These are phyloP conservation scores for Pyrenophora teres DNA, from an alignment of 2,329 filamentous ascomycete species.

Conservation along the genomic window DNA sequence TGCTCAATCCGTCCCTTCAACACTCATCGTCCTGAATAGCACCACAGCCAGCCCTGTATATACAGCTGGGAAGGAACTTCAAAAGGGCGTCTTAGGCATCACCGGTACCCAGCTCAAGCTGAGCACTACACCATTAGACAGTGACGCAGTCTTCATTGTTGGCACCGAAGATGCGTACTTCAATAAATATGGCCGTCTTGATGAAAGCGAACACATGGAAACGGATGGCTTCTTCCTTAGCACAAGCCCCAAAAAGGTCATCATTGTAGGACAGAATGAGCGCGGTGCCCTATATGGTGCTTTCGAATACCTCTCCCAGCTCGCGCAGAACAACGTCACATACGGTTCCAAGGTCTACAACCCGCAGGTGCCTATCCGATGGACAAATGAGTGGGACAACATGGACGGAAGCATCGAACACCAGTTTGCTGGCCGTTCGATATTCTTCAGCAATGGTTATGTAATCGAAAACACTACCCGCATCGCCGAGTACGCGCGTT, in stretches of 20 bases:
- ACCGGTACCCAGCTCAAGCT: conserved; percentile 56
- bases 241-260: conserved; percentile 53
- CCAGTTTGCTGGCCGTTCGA: conserved; percentile 69
- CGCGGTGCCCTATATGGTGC: conserved; percentile 71
- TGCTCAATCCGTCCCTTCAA: conserved; percentile 53
- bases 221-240: conserved; percentile 67
- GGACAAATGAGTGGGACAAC: conserved; percentile 77
- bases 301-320: conserved; percentile 68
- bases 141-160: conserved; percentile 51
- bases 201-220: conserved; percentile 50
- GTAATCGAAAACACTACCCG: conserved; percentile 65
- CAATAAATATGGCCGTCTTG: conserved; percentile 40
- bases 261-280: conserved; percentile 68
- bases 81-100: conserved; percentile 62
- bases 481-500: conserved; percentile 65
- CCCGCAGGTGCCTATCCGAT: conserved; percentile 66
- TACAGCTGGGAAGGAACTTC: conserved; percentile 63
- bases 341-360: conserved; percentile 57
- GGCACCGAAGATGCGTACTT: conserved; percentile 56
- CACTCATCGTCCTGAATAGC: conserved; percentile 60
- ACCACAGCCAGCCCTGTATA: conserved; percentile 61
- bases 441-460: conserved; percentile 66
- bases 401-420: conserved; percentile 69
- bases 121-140: conserved; percentile 25
- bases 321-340: conserved; percentile 64